Conservation (phyloP, 2,329 filamentous ascomycete species). For the Chrysoporthe austroafricana region DNA sequence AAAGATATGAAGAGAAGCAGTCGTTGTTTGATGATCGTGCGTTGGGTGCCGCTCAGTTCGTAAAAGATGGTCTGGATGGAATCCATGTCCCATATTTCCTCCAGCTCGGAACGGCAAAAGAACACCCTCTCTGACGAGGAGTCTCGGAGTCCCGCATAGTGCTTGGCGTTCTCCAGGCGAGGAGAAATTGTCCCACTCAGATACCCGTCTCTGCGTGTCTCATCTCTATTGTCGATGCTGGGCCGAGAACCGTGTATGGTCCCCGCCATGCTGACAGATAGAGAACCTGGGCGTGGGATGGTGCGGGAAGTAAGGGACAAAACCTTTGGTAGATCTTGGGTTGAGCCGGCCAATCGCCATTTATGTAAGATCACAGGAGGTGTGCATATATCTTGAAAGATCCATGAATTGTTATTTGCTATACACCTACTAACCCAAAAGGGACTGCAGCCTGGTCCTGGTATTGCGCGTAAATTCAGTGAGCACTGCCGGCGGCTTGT, state of each 20-base stretch:
- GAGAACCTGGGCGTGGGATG: background rate
- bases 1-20: conserved; percentile 24
- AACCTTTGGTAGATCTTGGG: background rate
- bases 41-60: conserved; percentile 13
- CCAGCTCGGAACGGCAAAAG: conserved; percentile 23
- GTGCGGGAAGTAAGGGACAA: background rate
- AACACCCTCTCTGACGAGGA: conserved; percentile 11
- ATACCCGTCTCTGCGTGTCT: conserved; percentile 9
- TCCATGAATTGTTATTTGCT: background rate
- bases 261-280: background rate
- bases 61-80: conserved; percentile 9
- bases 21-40: background rate
- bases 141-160: background rate
- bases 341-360: background rate
- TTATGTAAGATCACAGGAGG: conserved; percentile 10
- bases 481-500: background rate
- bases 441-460: background rate
- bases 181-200: background rate
- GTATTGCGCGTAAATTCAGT: background rate
- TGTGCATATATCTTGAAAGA: background rate
- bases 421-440: background rate
- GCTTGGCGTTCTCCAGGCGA: background rate
- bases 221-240: conserved; percentile 1
- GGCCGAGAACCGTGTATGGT: background rate
- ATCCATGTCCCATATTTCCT: conserved; percentile 5